Evolutionary conservation across 2,329 filamentous ascomycete species (phyloP).

Genomic region (Calonectria naviculata): DNA sequence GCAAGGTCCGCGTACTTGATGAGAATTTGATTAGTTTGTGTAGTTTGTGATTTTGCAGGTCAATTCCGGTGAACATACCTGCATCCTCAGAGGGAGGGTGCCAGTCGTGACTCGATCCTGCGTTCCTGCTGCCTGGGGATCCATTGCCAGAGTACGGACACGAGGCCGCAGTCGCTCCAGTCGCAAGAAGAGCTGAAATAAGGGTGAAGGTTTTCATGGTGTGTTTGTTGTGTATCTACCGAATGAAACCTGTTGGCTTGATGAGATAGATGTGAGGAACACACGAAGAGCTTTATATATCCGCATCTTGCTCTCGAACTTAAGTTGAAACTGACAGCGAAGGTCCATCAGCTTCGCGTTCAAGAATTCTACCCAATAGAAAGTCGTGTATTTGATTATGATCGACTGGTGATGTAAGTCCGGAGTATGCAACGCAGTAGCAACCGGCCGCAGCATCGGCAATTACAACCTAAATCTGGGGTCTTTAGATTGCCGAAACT

Average conservation of each 20-base stretch:
- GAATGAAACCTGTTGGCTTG: background rate
- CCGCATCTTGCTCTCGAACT: background rate
- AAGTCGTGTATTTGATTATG: background rate
- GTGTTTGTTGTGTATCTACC: background rate
- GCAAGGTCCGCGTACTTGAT: background rate
- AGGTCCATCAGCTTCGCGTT: background rate
- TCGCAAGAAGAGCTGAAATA: background rate
- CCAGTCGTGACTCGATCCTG: too few species aligned
- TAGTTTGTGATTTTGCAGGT: too few species aligned
- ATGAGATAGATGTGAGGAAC: background rate
- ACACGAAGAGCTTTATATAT: background rate
- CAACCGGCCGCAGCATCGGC: background rate
- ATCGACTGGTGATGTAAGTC: background rate
- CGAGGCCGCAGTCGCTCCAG: background rate
- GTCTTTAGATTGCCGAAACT: background rate
- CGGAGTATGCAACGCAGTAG: background rate
- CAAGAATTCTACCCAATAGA: background rate
- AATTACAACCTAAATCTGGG: background rate
- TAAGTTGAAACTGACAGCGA: background rate
- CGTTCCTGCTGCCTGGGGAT: background rate
- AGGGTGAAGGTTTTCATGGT: background rate
- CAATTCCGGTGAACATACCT: background rate
- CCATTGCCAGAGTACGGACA: background rate
- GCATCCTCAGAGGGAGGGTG: background rate
- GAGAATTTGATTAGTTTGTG: background rate